Evolutionary conservation across 2,329 filamentous ascomycete genomes (phyloP).

Genomic region (Aspergillus tanneri): DNA sequence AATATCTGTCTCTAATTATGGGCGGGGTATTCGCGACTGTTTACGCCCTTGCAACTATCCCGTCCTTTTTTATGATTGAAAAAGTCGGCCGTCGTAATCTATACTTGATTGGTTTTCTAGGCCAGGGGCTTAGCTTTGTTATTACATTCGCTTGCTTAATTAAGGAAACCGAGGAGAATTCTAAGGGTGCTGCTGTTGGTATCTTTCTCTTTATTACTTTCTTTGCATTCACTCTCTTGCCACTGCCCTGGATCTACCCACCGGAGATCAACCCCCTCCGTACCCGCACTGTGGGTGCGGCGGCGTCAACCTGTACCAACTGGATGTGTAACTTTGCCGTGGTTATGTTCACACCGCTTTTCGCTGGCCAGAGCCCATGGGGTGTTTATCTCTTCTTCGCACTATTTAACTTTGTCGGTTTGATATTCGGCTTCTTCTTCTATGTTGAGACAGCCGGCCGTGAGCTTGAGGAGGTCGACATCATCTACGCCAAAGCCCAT

Average conservation of each 20-base stretch:
- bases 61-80: slow-evolving; percentile 32
- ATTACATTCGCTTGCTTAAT: slow-evolving; percentile 38
- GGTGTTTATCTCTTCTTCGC: slow-evolving; percentile 45
- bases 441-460: slow-evolving; percentile 49
- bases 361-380: slow-evolving; percentile 35
- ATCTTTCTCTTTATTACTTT: slow-evolving; percentile 67
- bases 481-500: slow-evolving; percentile 42
- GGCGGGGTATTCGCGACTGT: slow-evolving; percentile 31
- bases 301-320: slow-evolving; percentile 52
- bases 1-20: slow-evolving; percentile 23
- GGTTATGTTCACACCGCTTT: slow-evolving; percentile 49
- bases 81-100: slow-evolving; percentile 44
- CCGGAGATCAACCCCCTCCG: slow-evolving; percentile 55
- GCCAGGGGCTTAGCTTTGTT: slow-evolving; percentile 36
- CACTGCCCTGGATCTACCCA: slow-evolving; percentile 56
- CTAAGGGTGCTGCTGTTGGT: slow-evolving; percentile 51
- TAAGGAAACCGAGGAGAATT: slow-evolving; percentile 17
- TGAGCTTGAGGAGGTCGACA: slow-evolving; percentile 43
- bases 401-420: slow-evolving; percentile 40
- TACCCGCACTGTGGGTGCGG: slow-evolving; percentile 53
- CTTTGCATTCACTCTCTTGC: slow-evolving; percentile 64
- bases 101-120: slow-evolving; percentile 31
- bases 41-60: slow-evolving; percentile 28
- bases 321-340: slow-evolving; percentile 56
- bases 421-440: slow-evolving; percentile 53